phyloP scores from a whole-genome alignment of 164 flowering plant species.

The Vitis amurensis region DNA sequence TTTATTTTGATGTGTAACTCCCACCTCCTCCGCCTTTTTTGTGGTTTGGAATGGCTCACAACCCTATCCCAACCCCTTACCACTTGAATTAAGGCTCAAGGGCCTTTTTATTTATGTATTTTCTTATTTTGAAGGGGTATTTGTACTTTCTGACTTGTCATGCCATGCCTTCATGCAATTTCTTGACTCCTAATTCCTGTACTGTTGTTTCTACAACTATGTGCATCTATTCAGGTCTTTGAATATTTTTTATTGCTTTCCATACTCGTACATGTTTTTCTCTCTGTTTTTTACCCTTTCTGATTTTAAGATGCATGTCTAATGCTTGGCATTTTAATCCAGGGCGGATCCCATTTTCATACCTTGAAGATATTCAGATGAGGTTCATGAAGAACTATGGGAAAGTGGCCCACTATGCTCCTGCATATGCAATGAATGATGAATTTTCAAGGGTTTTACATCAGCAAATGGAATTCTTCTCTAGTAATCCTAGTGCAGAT shows the following conservation, averaged over 20 bases:
- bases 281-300: neutral
- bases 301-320: neutral
- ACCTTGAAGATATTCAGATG: slow-evolving; percentile 95
- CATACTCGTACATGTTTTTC: neutral
- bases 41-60: too few species aligned
- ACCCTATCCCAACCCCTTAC: too few species aligned
- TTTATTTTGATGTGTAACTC: too few species aligned
- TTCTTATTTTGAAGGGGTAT: too few species aligned
- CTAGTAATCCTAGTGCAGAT: slow-evolving; percentile 89
- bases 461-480: slow-evolving; percentile 97
- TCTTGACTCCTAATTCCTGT: too few species aligned
- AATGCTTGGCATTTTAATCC: slow-evolving; percentile 17
- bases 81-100: too few species aligned
- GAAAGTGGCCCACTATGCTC: slow-evolving; percentile 77
- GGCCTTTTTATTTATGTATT: too few species aligned
- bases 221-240: neutral
- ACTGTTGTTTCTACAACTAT: too few species aligned
- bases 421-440: slow-evolving; percentile 98
- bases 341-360: slow-evolving; percentile 95
- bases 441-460: slow-evolving; percentile 96
- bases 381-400: slow-evolving; percentile 98
- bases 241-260: neutral
- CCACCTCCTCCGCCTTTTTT: too few species aligned
- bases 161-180: too few species aligned
- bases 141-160: too few species aligned